These are phyloP conservation scores for Lathyrus oleraceus DNA, from an alignment of 306 rosid genomes.

Conservation along the genomic window DNA sequence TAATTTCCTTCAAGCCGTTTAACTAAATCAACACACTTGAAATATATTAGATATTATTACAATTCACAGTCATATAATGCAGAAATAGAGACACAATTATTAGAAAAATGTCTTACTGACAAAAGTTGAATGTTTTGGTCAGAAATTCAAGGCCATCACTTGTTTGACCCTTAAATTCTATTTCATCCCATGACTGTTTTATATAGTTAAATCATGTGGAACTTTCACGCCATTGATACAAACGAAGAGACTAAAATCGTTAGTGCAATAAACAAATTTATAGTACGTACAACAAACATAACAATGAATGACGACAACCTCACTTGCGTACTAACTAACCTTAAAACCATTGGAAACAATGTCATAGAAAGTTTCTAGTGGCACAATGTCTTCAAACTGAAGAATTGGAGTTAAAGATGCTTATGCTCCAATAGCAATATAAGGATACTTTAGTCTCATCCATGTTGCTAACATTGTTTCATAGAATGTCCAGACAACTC, in stretches of 20 bases:
- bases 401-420: slow-evolving; percentile 93
- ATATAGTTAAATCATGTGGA: slow-evolving; percentile 68
- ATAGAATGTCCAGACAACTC: not conserved
- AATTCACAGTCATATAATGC: not conserved
- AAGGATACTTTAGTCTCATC: slow-evolving; percentile 97
- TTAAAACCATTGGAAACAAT: slow-evolving; percentile 70
- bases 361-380: slow-evolving; percentile 68
- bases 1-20: slow-evolving; percentile 49
- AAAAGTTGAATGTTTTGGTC: slow-evolving; percentile 59
- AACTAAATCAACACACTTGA: slow-evolving; percentile 33
- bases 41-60: slow-evolving; percentile 16
- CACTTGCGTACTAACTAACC: slow-evolving; percentile 39
- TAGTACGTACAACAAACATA: not conserved
- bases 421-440: slow-evolving; percentile 79
- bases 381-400: slow-evolving; percentile 83
- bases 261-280: slow-evolving; percentile 6
- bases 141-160: slow-evolving; percentile 56
- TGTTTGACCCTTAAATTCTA: slow-evolving; percentile 49
- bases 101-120: slow-evolving; percentile 53
- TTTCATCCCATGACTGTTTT: slow-evolving; percentile 66
- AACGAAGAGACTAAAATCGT: slow-evolving; percentile 33
- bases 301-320: not conserved
- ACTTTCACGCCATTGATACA: slow-evolving; percentile 65
- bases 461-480: slow-evolving; percentile 82
- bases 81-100: slow-evolving; percentile 10